Evolutionary conservation across 1,284 basidiomycete genomes (phyloP).

Genomic region (Austroboletus novae-zelandiae): DNA sequence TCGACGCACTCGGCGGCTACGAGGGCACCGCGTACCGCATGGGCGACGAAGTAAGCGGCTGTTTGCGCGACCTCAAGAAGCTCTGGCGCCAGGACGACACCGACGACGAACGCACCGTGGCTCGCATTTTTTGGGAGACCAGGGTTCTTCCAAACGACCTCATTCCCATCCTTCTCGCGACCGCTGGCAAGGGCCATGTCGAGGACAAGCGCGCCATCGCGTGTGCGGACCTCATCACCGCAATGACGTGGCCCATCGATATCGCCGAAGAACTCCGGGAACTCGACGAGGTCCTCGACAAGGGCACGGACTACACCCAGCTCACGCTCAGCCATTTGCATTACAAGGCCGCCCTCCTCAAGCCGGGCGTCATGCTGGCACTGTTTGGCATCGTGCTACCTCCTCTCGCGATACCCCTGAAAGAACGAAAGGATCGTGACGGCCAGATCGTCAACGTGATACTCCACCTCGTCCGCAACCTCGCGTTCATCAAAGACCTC

Average conservation of each 20-base stretch:
- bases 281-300: conserved; percentile 74
- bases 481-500: conserved; percentile 86
- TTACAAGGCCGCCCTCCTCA: conserved; percentile 81
- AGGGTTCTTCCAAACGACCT: conserved; percentile 84
- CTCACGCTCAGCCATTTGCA: conserved; percentile 76
- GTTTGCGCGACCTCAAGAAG: conserved; percentile 90
- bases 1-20: conserved; percentile 71
- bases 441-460: conserved; percentile 84
- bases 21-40: conserved; percentile 74
- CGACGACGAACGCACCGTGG: conserved; percentile 92
- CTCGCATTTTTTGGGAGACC: conserved; percentile 84
- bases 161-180: conserved; percentile 78
- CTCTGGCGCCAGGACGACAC: conserved; percentile 93
- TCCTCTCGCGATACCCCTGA: conserved; percentile 58
- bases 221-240: conserved; percentile 86
- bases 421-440: conserved; percentile 76
- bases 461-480: conserved; percentile 87
- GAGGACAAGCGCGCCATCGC: conserved; percentile 85
- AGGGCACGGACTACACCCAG: conserved; percentile 83
- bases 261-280: conserved; percentile 89
- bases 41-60: conserved; percentile 82
- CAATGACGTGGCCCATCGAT: conserved; percentile 98
- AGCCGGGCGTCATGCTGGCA: conserved; percentile 63
- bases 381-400: conserved; percentile 71
- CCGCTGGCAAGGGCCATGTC: conserved; percentile 71